phyloP scores from a whole-genome alignment of 768 basidiomycete species.

The Auricularia auricula-judae region DNA sequence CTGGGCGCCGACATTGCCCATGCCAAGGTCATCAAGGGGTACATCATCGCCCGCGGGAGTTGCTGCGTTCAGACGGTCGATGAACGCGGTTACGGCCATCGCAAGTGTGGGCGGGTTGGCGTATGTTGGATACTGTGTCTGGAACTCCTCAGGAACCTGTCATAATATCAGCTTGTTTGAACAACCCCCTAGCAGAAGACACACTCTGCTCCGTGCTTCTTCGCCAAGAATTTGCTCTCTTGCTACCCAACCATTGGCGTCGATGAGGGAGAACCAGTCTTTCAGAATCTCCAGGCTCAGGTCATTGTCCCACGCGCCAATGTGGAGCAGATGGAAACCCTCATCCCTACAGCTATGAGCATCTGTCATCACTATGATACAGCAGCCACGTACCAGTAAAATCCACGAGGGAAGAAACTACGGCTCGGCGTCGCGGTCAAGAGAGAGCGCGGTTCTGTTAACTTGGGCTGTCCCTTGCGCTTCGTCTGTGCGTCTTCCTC shows the following conservation, averaged over 20 bases:
- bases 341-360: conserved; percentile 64
- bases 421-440: conserved; percentile 91
- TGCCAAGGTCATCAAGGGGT: conserved; percentile 54
- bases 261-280: conserved; percentile 83
- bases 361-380: background rate
- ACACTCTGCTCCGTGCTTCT: conserved; percentile 86
- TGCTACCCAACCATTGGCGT: conserved; percentile 92
- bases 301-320: conserved; percentile 89
- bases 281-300: conserved; percentile 83
- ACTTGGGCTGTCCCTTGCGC: conserved; percentile 30
- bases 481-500: conserved; percentile 29
- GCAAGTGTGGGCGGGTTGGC: conserved; percentile 93
- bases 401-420: conserved; percentile 94
- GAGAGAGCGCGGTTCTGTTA: conserved; percentile 66
- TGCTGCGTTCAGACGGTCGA: conserved; percentile 50
- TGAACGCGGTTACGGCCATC: conserved; percentile 89
- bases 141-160: conserved; percentile 82
- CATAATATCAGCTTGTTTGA: background rate
- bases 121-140: conserved; percentile 85
- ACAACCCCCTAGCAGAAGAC: conserved; percentile 4
- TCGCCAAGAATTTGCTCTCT: conserved; percentile 95
- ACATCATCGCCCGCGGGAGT: conserved; percentile 20
- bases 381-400: conserved; percentile 69
- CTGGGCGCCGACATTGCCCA: conserved; percentile 48
- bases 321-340: conserved; percentile 87